These are phyloP conservation scores for Teunomyces cretensis DNA, from an alignment of 805 yeast genomes.

Conservation along the genomic window DNA sequence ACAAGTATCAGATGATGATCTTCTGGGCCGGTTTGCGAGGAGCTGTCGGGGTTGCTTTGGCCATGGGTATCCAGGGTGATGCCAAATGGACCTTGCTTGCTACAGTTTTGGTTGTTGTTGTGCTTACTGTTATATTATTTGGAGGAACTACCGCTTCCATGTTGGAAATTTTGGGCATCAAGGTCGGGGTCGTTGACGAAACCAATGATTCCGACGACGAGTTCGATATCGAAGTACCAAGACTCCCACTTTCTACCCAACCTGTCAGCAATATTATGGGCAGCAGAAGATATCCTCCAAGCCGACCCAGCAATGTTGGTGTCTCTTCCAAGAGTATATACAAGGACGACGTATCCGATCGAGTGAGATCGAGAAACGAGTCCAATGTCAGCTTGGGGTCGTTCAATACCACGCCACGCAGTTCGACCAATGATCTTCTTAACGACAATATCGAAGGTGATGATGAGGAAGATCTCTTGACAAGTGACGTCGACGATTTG, in stretches of 20 bases:
- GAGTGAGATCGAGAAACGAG: slow-evolving; percentile 26
- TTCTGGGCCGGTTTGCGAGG: slow-evolving; percentile 99
- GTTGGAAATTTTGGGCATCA: slow-evolving; percentile 92
- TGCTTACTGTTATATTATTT: slow-evolving; percentile 89
- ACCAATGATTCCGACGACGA: slow-evolving; percentile 81
- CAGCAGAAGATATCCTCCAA: slow-evolving; percentile 19
- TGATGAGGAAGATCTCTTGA: slow-evolving; percentile 25
- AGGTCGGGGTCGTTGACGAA: slow-evolving; percentile 86
- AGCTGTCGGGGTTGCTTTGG: slow-evolving; percentile 98
- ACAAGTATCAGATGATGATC: slow-evolving; percentile 96
- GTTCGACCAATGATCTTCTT: slow-evolving; percentile 8
- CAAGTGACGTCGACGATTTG: slow-evolving; percentile 42
- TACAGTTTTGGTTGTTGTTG: slow-evolving; percentile 95
- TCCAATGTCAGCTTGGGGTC: slow-evolving; percentile 28
- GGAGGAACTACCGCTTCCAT: slow-evolving; percentile 99
- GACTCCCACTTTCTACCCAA: slow-evolving; percentile 25
- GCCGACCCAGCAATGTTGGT: slow-evolving; percentile 5
- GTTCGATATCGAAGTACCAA: slow-evolving; percentile 83
- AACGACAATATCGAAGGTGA: slow-evolving; percentile 6
- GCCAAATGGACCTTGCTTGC: slow-evolving; percentile 85
- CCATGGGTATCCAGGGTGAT: slow-evolving; percentile 96
- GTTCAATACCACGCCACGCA: slow-evolving; percentile 5
- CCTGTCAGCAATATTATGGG: slow-evolving; percentile 18
- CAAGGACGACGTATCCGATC: slow-evolving; percentile 17
- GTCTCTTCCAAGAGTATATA: slow-evolving; percentile 12